phyloP scores from a whole-genome alignment of 305 asterid species.

The Fraxinus greggii region DNA sequence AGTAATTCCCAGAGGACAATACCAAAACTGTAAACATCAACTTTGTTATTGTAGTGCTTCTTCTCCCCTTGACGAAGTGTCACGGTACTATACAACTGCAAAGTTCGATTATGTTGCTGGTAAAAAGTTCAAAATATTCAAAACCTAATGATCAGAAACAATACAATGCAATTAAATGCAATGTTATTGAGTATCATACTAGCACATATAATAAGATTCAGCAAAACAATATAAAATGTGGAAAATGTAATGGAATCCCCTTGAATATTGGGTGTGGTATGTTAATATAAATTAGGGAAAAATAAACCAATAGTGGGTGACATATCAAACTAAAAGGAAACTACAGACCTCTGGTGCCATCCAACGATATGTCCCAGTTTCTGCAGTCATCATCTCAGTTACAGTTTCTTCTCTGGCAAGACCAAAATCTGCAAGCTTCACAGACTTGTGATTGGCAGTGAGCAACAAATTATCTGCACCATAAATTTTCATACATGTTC shows the following conservation, averaged over 20 bases:
- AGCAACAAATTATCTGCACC: slow-evolving; percentile 93
- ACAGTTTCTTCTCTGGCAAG: slow-evolving; percentile 96
- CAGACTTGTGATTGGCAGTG: slow-evolving; percentile 76
- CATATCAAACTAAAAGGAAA: not conserved
- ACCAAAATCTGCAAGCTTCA: slow-evolving; percentile 98
- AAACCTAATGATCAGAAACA: not conserved
- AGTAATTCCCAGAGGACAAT: slow-evolving; percentile 88
- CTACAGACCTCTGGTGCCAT: slow-evolving; percentile 96
- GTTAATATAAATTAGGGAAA: not conserved
- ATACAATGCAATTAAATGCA: not conserved
- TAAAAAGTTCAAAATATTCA: not conserved
- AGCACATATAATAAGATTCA: not conserved
- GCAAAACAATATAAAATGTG: not conserved
- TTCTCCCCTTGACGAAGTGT: slow-evolving; percentile 96
- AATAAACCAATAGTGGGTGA: not conserved
- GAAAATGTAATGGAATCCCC: not conserved
- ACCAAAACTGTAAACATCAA: slow-evolving; percentile 92
- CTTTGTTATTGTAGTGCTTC: slow-evolving; percentile 95
- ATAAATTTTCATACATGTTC: slow-evolving; percentile 30
- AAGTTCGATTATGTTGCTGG: slow-evolving; percentile 18
- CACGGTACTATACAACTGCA: slow-evolving; percentile 97
- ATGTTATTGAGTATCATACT: not conserved
- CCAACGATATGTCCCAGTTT: slow-evolving; percentile 98
- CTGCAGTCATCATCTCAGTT: slow-evolving; percentile 99
- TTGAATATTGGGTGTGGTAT: not conserved